These are phyloP conservation scores for Sarocladiaceae sp. DNA, from an alignment of 2,329 filamentous ascomycete species.

Conservation along the genomic window DNA sequence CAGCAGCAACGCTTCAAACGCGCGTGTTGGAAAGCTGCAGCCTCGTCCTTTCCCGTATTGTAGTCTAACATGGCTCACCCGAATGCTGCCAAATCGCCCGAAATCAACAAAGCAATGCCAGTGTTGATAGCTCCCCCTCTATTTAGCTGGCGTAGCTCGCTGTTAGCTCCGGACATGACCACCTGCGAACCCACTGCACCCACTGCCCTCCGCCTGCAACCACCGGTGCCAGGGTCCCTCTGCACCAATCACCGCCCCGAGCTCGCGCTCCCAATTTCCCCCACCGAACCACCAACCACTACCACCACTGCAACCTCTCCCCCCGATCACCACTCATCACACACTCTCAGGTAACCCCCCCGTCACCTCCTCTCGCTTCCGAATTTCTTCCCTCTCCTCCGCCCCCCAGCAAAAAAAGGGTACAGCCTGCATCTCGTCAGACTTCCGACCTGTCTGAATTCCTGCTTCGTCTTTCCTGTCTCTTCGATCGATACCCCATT, in stretches of 20 bases:
- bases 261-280: constrained; percentile 36
- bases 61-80: too few species aligned
- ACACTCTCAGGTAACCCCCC: too few species aligned
- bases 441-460: constrained; percentile 21
- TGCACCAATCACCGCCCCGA: constrained; percentile 21
- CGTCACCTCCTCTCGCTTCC: constrained; percentile 19
- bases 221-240: constrained; percentile 9
- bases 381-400: constrained; percentile 18
- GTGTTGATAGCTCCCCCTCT: too few species aligned
- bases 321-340: constrained; percentile 18
- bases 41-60: too few species aligned
- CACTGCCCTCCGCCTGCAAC: constrained; percentile 1
- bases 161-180: too few species aligned
- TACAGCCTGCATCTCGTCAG: constrained; percentile 21
- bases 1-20: too few species aligned
- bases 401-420: constrained; percentile 22
- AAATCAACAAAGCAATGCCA: too few species aligned
- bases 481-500: constrained; percentile 17
- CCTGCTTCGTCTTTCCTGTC: constrained; percentile 23
- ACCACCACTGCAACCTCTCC: constrained; percentile 14
- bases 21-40: too few species aligned
- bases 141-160: too few species aligned
- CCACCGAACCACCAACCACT: constrained; percentile 35
- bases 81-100: too few species aligned
- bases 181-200: background rate